Percentiles rank a stretch among this genome's conserved stretches.
phyloP scores from a whole-genome alignment of 106 monocot genomes.

The Triglochin maritima region DNA sequence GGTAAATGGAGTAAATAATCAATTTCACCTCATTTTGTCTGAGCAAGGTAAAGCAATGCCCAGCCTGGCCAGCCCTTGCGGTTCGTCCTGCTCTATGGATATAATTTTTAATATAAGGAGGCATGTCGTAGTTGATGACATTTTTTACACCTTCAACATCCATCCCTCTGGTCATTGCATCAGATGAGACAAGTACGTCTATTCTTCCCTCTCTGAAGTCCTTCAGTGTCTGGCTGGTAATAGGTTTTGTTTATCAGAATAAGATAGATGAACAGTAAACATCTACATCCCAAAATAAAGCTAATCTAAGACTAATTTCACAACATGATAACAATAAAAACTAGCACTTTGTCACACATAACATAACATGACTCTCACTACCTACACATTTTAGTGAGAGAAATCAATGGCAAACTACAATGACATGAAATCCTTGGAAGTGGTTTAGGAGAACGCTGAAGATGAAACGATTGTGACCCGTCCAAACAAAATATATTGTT shows the following conservation, averaged over 20 bases:
- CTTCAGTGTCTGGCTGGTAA: constrained; percentile 59
- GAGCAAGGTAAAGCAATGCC: constrained; percentile 81
- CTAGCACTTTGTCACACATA: too few species aligned
- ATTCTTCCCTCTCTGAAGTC: constrained; percentile 74
- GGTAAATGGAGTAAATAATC: background rate
- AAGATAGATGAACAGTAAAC: too few species aligned
- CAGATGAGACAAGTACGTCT: constrained; percentile 68
- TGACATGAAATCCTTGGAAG: too few species aligned
- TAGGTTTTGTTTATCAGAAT: background rate
- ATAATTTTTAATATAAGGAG: constrained; percentile 67
- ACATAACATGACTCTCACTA: too few species aligned
- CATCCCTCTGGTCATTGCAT: constrained; percentile 93
- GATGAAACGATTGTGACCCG: too few species aligned
- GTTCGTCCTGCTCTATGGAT: constrained; percentile 93
- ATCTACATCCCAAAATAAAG: too few species aligned
- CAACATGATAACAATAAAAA: too few species aligned
- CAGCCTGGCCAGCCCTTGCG: constrained; percentile 67
- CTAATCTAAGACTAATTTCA: too few species aligned
- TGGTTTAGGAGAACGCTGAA: too few species aligned
- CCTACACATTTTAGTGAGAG: too few species aligned
- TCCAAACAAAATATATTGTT: too few species aligned
- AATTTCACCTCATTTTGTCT: constrained; percentile 56
- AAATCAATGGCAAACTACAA: too few species aligned
- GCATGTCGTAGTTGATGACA: constrained; percentile 93
- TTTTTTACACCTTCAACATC: constrained; percentile 82